Evolutionary conservation across 2,329 filamentous ascomycete species (phyloP).

Genomic region (Zymoseptoria tritici): DNA sequence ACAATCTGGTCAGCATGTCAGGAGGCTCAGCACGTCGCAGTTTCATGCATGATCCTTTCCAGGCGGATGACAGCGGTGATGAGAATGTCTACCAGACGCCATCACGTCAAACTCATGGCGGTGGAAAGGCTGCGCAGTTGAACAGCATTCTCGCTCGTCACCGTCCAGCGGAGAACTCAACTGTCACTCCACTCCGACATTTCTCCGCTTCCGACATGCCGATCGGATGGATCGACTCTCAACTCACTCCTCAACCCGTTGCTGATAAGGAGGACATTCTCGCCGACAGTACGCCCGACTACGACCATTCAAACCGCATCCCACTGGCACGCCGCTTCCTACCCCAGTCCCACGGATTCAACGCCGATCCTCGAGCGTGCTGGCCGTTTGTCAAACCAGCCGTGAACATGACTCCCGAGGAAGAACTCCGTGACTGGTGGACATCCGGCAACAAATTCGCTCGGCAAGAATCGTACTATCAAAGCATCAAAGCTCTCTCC

Average conservation of each 20-base stretch:
- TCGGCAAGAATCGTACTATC: conserved; percentile 27
- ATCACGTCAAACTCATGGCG: not conserved
- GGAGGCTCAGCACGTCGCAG: conserved; percentile 10
- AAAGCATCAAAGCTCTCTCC: conserved; percentile 16
- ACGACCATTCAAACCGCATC: not conserved
- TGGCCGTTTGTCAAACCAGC: not conserved
- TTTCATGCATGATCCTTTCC: conserved; percentile 29
- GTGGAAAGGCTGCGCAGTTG: not conserved
- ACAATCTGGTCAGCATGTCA: conserved; percentile 14
- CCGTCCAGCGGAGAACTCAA: not conserved
- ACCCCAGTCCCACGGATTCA: not conserved
- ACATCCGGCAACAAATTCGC: conserved; percentile 24
- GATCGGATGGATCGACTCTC: not conserved
- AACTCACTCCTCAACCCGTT: not conserved
- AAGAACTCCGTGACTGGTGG: conserved; percentile 38
- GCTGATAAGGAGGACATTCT: not conserved
- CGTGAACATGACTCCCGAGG: conserved; percentile 21
- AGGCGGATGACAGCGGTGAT: not conserved
- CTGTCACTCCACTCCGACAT: not conserved
- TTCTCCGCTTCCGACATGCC: not conserved
- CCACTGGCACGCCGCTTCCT: not conserved
- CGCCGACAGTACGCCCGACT: conserved; percentile 7
- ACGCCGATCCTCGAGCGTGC: not conserved
- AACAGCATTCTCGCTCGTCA: not conserved
- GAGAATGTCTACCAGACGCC: not conserved